Conservation (phyloP, 805 yeast species). For the Kuraishia piskuri region DNA sequence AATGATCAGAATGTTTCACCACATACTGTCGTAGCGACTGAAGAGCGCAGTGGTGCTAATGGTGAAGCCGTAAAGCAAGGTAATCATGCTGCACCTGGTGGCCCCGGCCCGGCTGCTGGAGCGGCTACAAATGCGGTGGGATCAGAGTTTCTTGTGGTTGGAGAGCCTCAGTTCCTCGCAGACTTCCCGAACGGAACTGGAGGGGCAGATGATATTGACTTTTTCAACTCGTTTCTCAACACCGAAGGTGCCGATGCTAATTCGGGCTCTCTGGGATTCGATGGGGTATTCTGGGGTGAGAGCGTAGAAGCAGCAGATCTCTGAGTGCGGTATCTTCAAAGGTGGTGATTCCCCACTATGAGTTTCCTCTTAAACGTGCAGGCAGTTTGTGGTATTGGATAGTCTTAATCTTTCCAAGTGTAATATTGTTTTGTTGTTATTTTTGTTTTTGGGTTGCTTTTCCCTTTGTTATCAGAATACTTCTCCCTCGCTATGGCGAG, state of each 20-base stretch:
- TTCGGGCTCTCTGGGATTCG: conserved; percentile 23
- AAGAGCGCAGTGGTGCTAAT: background rate
- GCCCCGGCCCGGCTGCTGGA: background rate
- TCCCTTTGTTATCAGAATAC: background rate
- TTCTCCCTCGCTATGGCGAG: background rate
- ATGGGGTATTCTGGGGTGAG: conserved; percentile 31
- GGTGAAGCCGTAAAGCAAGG: background rate
- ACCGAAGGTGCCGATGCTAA: conserved; percentile 26
- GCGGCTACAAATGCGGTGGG: background rate
- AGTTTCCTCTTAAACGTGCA: background rate
- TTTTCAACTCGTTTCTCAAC: conserved; percentile 32
- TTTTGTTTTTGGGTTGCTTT: background rate
- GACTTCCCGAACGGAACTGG: conserved; percentile 3
- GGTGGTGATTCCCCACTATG: background rate
- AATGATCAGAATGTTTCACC: background rate
- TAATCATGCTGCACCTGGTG: background rate
- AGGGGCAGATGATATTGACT: conserved; percentile 2
- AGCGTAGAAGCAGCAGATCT: conserved; percentile 30
- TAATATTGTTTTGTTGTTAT: background rate
- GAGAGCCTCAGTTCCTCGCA: conserved; percentile 3
- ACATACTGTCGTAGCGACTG: background rate
- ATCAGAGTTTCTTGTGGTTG: background rate
- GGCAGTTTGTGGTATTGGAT: background rate
- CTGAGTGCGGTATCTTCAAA: conserved; percentile 1
- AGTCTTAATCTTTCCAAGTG: background rate